phyloP scores from a whole-genome alignment of 1,284 basidiomycete species.

The Grifola frondosa region DNA sequence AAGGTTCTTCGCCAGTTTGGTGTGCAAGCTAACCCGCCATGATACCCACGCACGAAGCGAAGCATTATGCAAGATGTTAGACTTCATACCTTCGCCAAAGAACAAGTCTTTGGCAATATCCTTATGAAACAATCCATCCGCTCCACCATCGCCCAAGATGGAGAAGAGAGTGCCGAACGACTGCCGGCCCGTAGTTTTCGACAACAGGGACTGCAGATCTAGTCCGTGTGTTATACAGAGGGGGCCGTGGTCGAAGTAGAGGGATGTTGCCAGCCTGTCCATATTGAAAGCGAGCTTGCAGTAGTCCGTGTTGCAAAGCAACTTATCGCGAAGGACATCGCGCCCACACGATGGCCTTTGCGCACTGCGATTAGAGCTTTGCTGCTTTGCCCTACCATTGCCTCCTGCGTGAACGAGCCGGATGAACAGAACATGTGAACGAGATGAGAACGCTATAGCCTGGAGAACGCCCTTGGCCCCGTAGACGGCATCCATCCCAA shows the following conservation, averaged over 20 bases:
- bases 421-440: conserved; percentile 32
- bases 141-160: conserved; percentile 14
- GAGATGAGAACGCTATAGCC: conserved; percentile 38
- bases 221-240: conserved; percentile 35
- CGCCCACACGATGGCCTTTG: background rate
- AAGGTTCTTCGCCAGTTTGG: background rate
- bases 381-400: conserved; percentile 2
- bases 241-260: conserved; percentile 39
- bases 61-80: background rate
- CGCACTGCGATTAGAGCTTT: background rate
- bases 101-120: conserved; percentile 6
- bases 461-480: conserved; percentile 32
- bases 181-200: background rate
- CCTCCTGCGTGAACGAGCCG: conserved; percentile 5
- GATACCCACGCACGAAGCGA: conserved; percentile 16
- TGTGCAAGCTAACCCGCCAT: background rate
- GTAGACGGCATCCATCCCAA: conserved; percentile 44
- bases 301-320: conserved; percentile 15
- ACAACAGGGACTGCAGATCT: conserved; percentile 40
- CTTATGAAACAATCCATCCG: conserved; percentile 4
- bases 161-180: background rate
- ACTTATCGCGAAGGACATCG: conserved; percentile 9
- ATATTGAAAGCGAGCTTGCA: conserved; percentile 40
- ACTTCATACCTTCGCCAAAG: background rate
- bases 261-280: conserved; percentile 39